Conservation (phyloP, 106 monocot species). For the Allium fistulosum region DNA sequence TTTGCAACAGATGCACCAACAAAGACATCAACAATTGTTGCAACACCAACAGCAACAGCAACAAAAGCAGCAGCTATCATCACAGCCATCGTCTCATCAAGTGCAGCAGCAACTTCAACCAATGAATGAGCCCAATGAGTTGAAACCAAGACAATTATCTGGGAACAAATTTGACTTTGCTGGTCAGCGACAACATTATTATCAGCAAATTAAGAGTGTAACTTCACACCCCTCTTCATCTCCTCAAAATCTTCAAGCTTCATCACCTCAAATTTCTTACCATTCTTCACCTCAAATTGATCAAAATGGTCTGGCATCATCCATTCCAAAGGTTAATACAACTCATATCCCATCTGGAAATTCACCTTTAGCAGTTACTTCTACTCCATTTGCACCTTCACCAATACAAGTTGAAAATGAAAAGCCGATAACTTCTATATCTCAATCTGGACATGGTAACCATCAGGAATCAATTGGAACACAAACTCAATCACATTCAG, state of each 20-base stretch:
- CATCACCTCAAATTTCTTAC: constrained; percentile 92
- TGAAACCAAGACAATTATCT: constrained; percentile 51
- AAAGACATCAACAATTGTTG: constrained; percentile 38
- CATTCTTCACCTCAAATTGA: constrained; percentile 90
- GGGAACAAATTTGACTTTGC: constrained; percentile 53
- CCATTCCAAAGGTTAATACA: constrained; percentile 51
- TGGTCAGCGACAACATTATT: constrained; percentile 46
- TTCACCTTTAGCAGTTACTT: constrained; percentile 72
- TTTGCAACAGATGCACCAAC: constrained; percentile 29
- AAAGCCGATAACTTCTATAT: constrained; percentile 40
- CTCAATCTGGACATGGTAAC: constrained; percentile 25
- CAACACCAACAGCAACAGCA: constrained; percentile 40
- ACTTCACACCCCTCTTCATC: constrained; percentile 69
- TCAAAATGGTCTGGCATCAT: constrained; percentile 51
- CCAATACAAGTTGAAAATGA: constrained; percentile 69
- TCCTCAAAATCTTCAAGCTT: constrained; percentile 75
- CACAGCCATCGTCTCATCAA: constrained; percentile 40
- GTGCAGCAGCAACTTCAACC: constrained; percentile 39
- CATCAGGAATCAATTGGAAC: constrained; percentile 23
- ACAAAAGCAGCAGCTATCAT: constrained; percentile 35
- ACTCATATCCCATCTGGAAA: constrained; percentile 58
- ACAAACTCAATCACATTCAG: constrained; percentile 33
- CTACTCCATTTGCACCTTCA: constrained; percentile 70
- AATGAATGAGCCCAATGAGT: constrained; percentile 64
- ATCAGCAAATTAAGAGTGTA: constrained; percentile 53